Percentiles rank a stretch among this genome's conserved stretches.
Conservation (phyloP, 2,329 filamentous ascomycete genomes). For the Cryoendolithus antarcticus region DNA sequence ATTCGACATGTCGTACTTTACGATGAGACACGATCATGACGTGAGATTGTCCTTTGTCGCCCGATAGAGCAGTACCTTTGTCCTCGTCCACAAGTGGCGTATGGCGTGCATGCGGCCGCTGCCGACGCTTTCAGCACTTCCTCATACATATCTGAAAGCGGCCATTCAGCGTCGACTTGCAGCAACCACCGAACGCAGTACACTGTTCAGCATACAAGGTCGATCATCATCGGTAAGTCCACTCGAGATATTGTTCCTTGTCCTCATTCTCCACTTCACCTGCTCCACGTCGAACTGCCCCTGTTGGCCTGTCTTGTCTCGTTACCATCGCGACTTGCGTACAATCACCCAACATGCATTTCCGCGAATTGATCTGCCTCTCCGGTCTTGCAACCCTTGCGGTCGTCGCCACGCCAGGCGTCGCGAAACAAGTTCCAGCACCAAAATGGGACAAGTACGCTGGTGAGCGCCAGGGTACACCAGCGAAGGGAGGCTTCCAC, state of each 20-base stretch:
- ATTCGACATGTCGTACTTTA: too few relatives aligned
- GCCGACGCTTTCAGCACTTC: not conserved
- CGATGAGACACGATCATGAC: too few relatives aligned
- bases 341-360: conserved; percentile 1
- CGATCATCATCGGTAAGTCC: not conserved
- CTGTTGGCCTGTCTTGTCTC: not conserved
- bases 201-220: not conserved
- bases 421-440: conserved; percentile 5
- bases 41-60: too few relatives aligned
- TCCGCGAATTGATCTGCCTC: conserved; percentile 5
- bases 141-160: conserved; percentile 4
- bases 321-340: not conserved
- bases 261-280: not conserved
- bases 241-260: conserved; percentile 1
- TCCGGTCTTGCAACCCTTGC: conserved; percentile 4
- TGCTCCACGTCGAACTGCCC: not conserved
- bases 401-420: conserved; percentile 1
- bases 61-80: not conserved
- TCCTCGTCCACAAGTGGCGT: not conserved
- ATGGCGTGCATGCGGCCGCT: conserved; percentile 1
- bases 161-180: not conserved
- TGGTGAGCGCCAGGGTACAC: not conserved
- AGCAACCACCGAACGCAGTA: not conserved
- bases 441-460: conserved; percentile 1
- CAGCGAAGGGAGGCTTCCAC: conserved; percentile 6